These are phyloP conservation scores for Mucor saturninus DNA, from an alignment of 371 early-diverging fungal genomes.

Conservation along the genomic window DNA sequence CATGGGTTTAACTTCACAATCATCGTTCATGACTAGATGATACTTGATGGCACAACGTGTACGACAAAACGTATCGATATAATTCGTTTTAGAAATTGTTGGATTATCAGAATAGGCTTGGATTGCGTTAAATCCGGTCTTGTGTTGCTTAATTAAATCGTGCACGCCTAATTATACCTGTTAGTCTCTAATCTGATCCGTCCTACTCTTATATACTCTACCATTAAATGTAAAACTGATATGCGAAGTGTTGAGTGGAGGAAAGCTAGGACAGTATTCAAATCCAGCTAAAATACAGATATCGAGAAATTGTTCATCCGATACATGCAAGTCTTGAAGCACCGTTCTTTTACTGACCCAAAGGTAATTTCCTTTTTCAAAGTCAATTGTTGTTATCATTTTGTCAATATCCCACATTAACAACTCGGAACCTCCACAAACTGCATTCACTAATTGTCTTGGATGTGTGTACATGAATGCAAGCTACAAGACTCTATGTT, in stretches of 20 bases:
- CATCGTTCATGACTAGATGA: constrained; percentile 71
- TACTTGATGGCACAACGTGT: constrained; percentile 75
- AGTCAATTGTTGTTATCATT: constrained; percentile 71
- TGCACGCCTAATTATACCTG: constrained; percentile 41
- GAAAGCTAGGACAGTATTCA: constrained; percentile 77
- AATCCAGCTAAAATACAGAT: constrained; percentile 83
- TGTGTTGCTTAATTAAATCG: constrained; percentile 72
- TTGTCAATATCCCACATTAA: constrained; percentile 84
- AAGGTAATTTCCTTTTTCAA: constrained; percentile 69
- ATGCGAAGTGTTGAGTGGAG: constrained; percentile 61
- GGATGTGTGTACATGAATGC: constrained; percentile 78
- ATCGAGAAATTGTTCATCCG: constrained; percentile 81
- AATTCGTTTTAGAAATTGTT: constrained; percentile 59
- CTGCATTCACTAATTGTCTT: constrained; percentile 70
- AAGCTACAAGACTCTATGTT: constrained; percentile 44
- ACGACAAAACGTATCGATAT: constrained; percentile 76
- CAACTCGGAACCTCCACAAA: constrained; percentile 75
- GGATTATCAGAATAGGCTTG: constrained; percentile 68
- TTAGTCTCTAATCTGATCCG: background rate
- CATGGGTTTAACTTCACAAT: constrained; percentile 75
- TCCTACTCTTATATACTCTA: constrained; percentile 15
- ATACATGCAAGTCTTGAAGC: constrained; percentile 65
- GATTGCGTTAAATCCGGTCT: constrained; percentile 77
- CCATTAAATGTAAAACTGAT: constrained; percentile 69
- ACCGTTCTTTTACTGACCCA: constrained; percentile 72